Base-by-base conservation (phyloP, 1,284 basidiomycete species). In the Ceratobasidium sp. region DNA sequence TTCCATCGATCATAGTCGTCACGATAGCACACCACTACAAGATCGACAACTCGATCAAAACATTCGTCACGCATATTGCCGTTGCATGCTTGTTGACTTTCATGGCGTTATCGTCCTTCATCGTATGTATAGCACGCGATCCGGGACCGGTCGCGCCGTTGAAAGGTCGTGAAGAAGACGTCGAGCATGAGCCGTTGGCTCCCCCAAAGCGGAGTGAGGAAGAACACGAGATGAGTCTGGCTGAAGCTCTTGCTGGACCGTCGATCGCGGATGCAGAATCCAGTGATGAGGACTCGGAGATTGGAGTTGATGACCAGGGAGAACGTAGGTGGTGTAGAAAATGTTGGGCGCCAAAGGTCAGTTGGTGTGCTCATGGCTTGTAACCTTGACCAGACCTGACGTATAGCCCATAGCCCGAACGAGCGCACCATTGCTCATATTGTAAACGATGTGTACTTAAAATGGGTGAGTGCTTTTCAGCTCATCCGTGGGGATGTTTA, bases 361-460 rank as follows among this genome's bases (percentile, higher is more conserved):
- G n/a, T 54, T 36, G 15, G 48, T 19, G n/a, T 24, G 36, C 51
- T 33, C 41, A 36, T 24, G n/a, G 31, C 33, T 44, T 51, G 65
- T 45, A 15, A 17, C 44, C 54, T 48, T 29, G 17, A 11, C 36
- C 36, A 41, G 36, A 5, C 4, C 36, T 41, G 4, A 41, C 36
- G 11, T 41, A 11, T 17, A 47, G 19, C n/a, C 22, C 11, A 41
- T 90, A 94, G 82, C 93, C 94, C 2, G 94, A 96, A 80, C 85
- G 95, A 71, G 85, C 93, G 8, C 95, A 96, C 81, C 95, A 97
- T 80, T 96, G 93, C 81, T 88, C 88, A 2, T 82, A 87, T 48
- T 96, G 95, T 81, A 87, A 89, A 51, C 86, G 91, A 51, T 96
- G 95, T 81, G 90, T 94, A 8, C 83, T 96, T 56, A 96, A 95